Evolutionary conservation across 106 monocot genomes (phyloP).

Genomic region (Posidonia australis): DNA sequence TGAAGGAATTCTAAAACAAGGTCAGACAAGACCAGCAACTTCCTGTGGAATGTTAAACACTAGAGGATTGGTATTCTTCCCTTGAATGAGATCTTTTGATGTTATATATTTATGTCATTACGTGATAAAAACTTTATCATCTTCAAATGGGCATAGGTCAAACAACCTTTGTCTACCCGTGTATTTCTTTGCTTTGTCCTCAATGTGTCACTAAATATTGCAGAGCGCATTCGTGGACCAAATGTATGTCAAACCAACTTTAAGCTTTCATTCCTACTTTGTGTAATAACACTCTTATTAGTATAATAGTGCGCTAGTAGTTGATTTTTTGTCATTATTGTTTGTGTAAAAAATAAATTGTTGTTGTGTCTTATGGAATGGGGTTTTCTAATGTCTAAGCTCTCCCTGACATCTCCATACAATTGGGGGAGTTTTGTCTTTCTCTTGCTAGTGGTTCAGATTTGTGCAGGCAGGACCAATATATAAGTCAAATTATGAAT

Average conservation of each 20-base stretch:
- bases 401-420: constrained; percentile 95
- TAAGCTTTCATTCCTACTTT: not conserved
- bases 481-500: constrained; percentile 99
- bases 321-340: not conserved
- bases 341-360: not conserved
- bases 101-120: not conserved
- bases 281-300: too few relatives aligned
- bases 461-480: constrained; percentile 97
- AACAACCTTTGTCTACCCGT: constrained; percentile 41
- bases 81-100: not conserved
- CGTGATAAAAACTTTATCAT: not conserved
- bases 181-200: constrained; percentile 88
- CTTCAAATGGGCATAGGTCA: constrained; percentile 30
- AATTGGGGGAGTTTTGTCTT: constrained; percentile 88
- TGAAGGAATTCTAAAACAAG: constrained; percentile 86
- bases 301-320: too few relatives aligned
- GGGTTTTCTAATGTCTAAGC: constrained; percentile 65
- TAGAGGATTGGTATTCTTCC: constrained; percentile 36
- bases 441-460: constrained; percentile 83
- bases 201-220: constrained; percentile 65
- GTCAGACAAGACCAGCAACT: constrained; percentile 20
- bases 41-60: constrained; percentile 9
- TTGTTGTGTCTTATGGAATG: constrained; percentile 9
- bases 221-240: constrained; percentile 85
- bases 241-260: constrained; percentile 61